Conservation (phyloP, 139 green algal species). For the Micractinium sp. region DNA sequence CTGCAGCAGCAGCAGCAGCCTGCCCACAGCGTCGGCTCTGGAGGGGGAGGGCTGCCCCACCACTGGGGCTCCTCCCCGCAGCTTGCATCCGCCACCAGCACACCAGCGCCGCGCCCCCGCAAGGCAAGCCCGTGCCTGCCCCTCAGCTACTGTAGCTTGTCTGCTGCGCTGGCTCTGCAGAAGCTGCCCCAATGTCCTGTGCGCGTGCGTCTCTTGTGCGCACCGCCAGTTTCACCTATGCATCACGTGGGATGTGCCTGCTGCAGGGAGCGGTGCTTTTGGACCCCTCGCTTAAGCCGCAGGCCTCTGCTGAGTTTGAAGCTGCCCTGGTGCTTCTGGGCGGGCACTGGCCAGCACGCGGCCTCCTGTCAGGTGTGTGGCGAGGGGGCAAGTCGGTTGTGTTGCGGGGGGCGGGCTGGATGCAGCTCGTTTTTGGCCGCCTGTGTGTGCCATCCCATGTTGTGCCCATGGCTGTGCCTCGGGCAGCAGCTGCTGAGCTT, state of each 20-base stretch:
- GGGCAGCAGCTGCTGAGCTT: no score
- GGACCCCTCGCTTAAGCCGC: conserved; percentile 43
- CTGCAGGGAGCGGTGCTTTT: conserved; percentile 66
- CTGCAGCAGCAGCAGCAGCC: neutral
- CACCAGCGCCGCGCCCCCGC: neutral
- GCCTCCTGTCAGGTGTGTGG: conserved; percentile 73
- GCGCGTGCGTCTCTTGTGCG: neutral
- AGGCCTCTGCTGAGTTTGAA: conserved; percentile 65
- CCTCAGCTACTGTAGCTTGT: no score
- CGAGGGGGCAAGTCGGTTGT: no score
- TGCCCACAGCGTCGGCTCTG: neutral
- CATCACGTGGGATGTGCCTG: no score
- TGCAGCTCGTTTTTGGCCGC: no score
- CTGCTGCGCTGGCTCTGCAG: no score
- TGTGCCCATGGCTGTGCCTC: no score
- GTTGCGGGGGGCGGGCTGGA: no score
- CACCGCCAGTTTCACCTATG: neutral
- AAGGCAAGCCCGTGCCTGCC: neutral
- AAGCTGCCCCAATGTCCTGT: neutral
- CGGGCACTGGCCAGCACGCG: conserved; percentile 78
- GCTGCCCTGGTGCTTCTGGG: conserved; percentile 75
- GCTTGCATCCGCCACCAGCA: neutral
- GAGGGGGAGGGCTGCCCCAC: neutral
- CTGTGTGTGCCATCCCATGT: no score
- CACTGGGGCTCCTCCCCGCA: neutral